Base-by-base conservation (phyloP, 2,329 filamentous ascomycete genomes). In the Cytospora chrysosperma region DNA sequence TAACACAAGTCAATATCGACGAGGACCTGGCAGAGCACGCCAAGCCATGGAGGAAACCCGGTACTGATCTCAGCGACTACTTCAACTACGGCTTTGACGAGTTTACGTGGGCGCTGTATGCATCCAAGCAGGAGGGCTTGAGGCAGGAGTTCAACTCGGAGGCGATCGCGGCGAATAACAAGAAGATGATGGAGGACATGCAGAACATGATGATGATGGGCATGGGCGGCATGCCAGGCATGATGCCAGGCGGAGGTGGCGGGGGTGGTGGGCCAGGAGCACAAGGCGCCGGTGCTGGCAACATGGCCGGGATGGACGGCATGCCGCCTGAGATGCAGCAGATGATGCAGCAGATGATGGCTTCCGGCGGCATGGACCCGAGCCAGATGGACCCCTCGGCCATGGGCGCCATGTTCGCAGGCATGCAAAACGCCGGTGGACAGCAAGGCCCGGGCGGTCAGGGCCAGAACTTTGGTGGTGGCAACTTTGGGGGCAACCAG, bases 61-160 rank as follows among this genome's bases (percentile, higher is more conserved):
- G 95, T 54, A 93, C 94, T 13, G 95, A 99, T 72, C 87, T 97
- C 61, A 95, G 91, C 65, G 95, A 99, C 75, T 98, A 96, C 78
- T 98, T 98, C 85, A 98, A 98, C 80, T 98, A 98, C 77, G 94
- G 94, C 64, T 98, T 98, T 73, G 94, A 98, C 77, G 94, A 98
- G 76, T 98, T 97, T 76, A 97, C 93, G 1, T 99, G 95, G 95
- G 91, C 93, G 7, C 85, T 93, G 60, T 99, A 99, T 75, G 93
- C 93, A 34, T 82, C 92, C 65, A 96, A 96, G 72, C 95, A 98
- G 75, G 88, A 95, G 68, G 82, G 81, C 27, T 82, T 97, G 71
- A 86, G 90, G 21, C 86, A 86, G 68, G 91, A 94, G 69, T 92
- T 92, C 69, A 86, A 85, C 63, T 86, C 89, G 55, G 86, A 88